Evolutionary conservation across 2,329 filamentous ascomycete genomes (phyloP).

Genomic region (Claviceps fusiformis): DNA sequence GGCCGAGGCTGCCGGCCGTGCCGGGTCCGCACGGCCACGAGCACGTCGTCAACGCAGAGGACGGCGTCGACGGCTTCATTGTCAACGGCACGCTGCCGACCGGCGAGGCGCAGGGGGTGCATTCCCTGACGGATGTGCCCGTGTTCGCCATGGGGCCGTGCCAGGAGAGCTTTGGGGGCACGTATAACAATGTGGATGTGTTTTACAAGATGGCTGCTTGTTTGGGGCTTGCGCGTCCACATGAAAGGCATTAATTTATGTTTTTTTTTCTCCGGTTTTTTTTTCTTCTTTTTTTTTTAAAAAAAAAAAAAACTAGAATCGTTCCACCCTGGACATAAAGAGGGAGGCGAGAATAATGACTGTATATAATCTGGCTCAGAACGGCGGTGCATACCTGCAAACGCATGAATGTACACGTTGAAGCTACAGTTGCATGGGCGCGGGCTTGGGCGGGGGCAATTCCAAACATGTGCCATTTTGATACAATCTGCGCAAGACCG

Average conservation of each 20-base stretch:
- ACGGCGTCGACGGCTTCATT: conserved; percentile 52
- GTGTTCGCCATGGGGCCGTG: conserved; percentile 71
- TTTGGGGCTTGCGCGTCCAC: conserved; percentile 36
- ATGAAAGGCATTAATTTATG: background rate
- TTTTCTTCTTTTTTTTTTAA: background rate
- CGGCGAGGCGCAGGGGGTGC: conserved; percentile 52
- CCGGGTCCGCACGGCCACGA: conserved; percentile 44
- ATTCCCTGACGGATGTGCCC: conserved; percentile 65
- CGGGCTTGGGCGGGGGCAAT: no score
- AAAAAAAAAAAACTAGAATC: background rate
- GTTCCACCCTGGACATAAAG: no score
- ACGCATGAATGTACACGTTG: no score
- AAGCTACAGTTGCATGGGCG: no score
- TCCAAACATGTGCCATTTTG: no score
- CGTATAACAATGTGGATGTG: conserved; percentile 57
- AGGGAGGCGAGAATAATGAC: no score
- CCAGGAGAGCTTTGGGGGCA: conserved; percentile 60
- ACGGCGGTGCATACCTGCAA: no score
- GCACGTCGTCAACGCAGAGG: conserved; percentile 50
- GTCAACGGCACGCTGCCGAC: conserved; percentile 63
- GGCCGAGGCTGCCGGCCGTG: conserved; percentile 47
- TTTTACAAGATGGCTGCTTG: conserved; percentile 64
- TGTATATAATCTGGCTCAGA: no score
- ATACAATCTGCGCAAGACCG: no score
- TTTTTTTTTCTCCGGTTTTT: background rate